Evolutionary conservation across 2,329 filamentous ascomycete species (phyloP), one percentile per base, ranked within the genome.

Genomic region (Leptographium lundbergii): DNA sequence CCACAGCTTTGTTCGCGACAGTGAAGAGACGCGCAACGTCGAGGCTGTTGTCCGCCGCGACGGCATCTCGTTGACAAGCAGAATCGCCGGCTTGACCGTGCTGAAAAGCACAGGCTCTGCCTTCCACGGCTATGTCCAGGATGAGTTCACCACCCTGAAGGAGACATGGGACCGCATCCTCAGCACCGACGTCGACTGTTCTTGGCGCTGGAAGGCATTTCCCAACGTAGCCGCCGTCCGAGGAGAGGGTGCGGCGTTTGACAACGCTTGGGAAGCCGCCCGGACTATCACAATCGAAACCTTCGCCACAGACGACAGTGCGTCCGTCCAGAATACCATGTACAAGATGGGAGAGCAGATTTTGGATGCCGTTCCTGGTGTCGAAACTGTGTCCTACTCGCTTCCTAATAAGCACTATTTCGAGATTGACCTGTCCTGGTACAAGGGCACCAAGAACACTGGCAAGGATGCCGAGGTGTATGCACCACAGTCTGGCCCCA

Each of bases 391-490:
- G 50, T 82, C 87, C 66, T 97, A 96, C 71, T 79, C 86, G 10
- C 79, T 99, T 68, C 94, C 94, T 13, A 99, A 99, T 79, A 97
- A 96, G 78, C 94, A 99, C 75, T 97, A 96, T 76, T 97, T 97
- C 69, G 92, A 97, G 74, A 86, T 97, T 72, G 92, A 97, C 70
- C 75, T 99, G 69, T 92, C 88, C 75, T 99, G 94, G 94, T 89
- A 96, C 80, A 95, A 97, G 73, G 91, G 86, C 34, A 72, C 91
- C 65, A 89, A 96, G 79, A 99, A 99, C 75, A 96, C 89, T 0
- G 94, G 94, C 73, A 88, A 89, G 73, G 88, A 99, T 68, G 94
- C 94, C 57, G 91, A 96, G 70, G 92, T 99, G 24, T 96, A 94
- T 68, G 91, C 89, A 32, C 94, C 94, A 4, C 94, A 97, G 73